Evolutionary conservation across 768 basidiomycete genomes (phyloP), one percentile per base, ranked within the genome.

Genomic region (Xerocomellus dryophilus): DNA sequence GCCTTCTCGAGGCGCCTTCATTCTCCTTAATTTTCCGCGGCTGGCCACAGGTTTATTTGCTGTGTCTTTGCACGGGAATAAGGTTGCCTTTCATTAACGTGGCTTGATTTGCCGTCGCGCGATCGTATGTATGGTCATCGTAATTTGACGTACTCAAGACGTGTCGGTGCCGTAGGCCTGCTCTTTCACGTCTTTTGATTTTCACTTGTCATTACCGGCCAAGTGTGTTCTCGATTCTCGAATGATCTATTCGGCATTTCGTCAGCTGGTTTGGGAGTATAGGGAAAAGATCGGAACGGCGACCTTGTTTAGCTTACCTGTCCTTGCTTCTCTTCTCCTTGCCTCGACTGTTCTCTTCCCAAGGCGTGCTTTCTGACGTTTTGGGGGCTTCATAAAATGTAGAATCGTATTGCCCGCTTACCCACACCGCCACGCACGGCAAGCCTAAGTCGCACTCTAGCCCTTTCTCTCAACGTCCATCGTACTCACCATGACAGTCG

Each of bases 71-170:
- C 51, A 47, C 63, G 56, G 62, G 60, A 63, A 65, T 65, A 53
- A 62, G 60, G 54, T 65, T 63, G 15, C 59, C 53, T 34, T 61
- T 53, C 53, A 59, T 58, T 27, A 65, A 53, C 40, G 32, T 61
- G 47, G 43, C 48, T 56, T 53, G 62, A 63, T 63, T 61, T 61
- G 54, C 61, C 58, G 58, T 49, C 20, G 39, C 54, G 23, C 43
- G 50, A 62, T 54, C 50, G 18, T 51, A 51, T 25, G 47, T 50
- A n/a, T 36, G 17, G 7, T n/a, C 56, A 48, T 55, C 43, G 45
- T 53, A 50, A 65, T 58, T 58, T 65, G 59, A 65, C 63, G 62
- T 65, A 65, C 62, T 59, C 53, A 6, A 65, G 53, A 62, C 63
- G 54, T 59, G 51, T 63, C 63, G 63, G 63, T 54, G 60, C 63